A percentile compares a stretch with the other conserved stretches of the same genome.
These are phyloP conservation scores for Betula pendula DNA, from an alignment of 306 rosid genomes.

Conservation along the genomic window DNA sequence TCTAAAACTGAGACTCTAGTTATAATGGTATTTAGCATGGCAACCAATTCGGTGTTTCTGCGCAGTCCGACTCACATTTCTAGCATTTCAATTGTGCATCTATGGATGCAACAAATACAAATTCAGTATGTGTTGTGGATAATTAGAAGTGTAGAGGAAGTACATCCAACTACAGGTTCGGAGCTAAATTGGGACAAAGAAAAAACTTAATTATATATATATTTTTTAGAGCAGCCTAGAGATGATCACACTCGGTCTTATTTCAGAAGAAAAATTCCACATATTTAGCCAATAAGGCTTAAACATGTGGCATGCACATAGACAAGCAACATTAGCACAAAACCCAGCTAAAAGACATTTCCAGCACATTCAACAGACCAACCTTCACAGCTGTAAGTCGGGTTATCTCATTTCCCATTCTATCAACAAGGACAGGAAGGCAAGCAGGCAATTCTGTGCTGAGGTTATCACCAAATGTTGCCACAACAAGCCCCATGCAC, in stretches of 20 bases:
- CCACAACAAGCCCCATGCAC: conserved; percentile 96
- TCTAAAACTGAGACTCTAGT: neutral
- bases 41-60: neutral
- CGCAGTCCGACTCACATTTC: neutral
- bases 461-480: conserved; percentile 95
- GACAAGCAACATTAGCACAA: neutral
- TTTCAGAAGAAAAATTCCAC: neutral
- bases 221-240: neutral
- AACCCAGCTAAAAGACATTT: neutral
- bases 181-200: neutral
- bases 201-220: neutral
- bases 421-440: conserved; percentile 98
- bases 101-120: neutral
- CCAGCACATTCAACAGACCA: conserved; percentile 25
- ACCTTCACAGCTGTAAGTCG: conserved; percentile 99
- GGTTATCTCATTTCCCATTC: conserved; percentile 99
- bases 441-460: conserved; percentile 72
- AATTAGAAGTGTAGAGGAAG: neutral
- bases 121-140: neutral
- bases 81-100: neutral
- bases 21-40: neutral
- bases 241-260: neutral
- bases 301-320: conserved; percentile 2
- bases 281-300: neutral
- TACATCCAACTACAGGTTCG: conserved; percentile 5